Percentiles rank a stretch among this genome's conserved stretches.
phyloP scores from a whole-genome alignment of 208 protist genomes.

The Kentomonas sorsogonicus region DNA sequence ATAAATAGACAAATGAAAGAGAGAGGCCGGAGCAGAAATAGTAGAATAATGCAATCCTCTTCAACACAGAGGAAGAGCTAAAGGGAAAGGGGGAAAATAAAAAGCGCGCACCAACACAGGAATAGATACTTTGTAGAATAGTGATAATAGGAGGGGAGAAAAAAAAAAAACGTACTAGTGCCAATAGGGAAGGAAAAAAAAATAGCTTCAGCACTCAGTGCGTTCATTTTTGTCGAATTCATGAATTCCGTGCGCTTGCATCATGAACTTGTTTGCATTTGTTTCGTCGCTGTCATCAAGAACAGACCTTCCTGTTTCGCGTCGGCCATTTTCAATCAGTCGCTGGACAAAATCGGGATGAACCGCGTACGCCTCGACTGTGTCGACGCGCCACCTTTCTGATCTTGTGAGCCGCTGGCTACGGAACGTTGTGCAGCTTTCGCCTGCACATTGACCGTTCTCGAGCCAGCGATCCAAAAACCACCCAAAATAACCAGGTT shows the following conservation, averaged over 20 bases:
- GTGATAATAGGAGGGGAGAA: slow-evolving; percentile 7
- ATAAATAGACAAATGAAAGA: too few relatives aligned
- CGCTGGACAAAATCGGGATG: slow-evolving; percentile 25
- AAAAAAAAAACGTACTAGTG: slow-evolving; percentile 11
- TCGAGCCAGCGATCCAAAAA: slow-evolving; percentile 74
- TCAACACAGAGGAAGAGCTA: too few relatives aligned
- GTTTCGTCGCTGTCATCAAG: slow-evolving; percentile 21
- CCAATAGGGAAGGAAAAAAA: slow-evolving; percentile 12
- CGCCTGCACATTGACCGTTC: slow-evolving; percentile 32
- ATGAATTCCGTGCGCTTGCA: slow-evolving; percentile 49
- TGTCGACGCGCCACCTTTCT: slow-evolving; percentile 41
- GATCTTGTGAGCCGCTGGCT: slow-evolving; percentile 36
- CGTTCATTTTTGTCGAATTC: slow-evolving; percentile 39
- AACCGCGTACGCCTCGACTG: slow-evolving; percentile 58
- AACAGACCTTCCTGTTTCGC: slow-evolving; percentile 11
- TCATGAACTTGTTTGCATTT: slow-evolving; percentile 36
- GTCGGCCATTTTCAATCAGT: slow-evolving; percentile 1
- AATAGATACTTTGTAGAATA: neutral
- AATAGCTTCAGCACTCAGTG: slow-evolving; percentile 21
- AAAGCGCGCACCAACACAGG: too few relatives aligned
- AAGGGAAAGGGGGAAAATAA: too few relatives aligned
- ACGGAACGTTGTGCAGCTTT: slow-evolving; percentile 47
- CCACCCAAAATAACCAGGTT: slow-evolving; percentile 55
- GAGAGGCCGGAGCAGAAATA: too few relatives aligned
- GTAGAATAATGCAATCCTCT: too few relatives aligned